Evolutionary conservation across 2,329 filamentous ascomycete species (phyloP), one percentile per base, ranked within the genome.

Genomic region (Fusarium avenaceum): DNA sequence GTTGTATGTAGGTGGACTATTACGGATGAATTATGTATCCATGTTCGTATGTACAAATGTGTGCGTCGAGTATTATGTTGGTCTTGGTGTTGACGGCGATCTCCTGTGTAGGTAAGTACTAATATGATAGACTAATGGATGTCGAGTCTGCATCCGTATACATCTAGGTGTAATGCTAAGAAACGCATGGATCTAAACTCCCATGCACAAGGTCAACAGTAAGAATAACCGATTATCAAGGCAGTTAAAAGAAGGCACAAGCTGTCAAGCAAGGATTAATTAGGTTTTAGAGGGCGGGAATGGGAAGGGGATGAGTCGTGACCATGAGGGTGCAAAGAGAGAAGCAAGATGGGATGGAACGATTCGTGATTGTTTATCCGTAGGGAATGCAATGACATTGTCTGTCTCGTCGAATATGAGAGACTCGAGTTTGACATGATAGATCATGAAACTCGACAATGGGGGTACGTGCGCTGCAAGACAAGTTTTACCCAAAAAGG

Each of bases 371-470:
- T 38, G 43, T 28, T 39, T 28, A 38, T 7, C 24, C 24, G 24
- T 24, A 24, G 30, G 47, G 57, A 43, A 28, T 52, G 26, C 30
- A 28, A 26, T 10, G 4, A 28, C 26, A 28, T 28, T 28, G 26
- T 28, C 9, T 28, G 24, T 24, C 24, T 24, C 26, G 26, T 28
- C 26, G 26, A 28, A 28, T 28, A 28, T 28, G 26, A 28, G 26
- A 11, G 26, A 28, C 26, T 28, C 22, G 26, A 59, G 47, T 40
- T 46, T 17, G 40, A 69, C 38, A 52, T 68, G 65, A 68, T 50
- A 68, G 57, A 65, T 67, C 65, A 69, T 68, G 49, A 69, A 65
- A 55, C 40, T 45, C 24, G 35, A 44, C 45, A 46, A 40, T 35
- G 33, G 7, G 33, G 15, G 24, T 35, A 15, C 14, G 33, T 14